A percentile compares a stretch with the other conserved stretches of the same genome.
Evolutionary conservation across 176 grass and related monocot genomes (phyloP).

Genomic region (Neostapfia colusana): DNA sequence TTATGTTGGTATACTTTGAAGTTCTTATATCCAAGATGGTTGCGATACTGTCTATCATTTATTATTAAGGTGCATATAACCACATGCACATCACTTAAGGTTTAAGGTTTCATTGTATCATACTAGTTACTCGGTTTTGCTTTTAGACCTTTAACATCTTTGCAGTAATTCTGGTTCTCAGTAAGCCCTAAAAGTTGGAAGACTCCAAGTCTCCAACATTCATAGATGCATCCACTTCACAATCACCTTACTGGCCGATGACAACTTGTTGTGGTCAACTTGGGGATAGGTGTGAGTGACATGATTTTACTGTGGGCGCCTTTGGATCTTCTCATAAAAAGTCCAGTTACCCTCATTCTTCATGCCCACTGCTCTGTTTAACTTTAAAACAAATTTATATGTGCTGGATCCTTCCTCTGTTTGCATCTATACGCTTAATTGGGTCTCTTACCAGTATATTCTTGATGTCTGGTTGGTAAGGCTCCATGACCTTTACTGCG

Average conservation of each 20-base stretch:
- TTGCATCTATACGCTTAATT: slow-evolving; percentile 17
- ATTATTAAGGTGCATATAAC: background rate
- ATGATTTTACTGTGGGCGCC: background rate
- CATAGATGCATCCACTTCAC: background rate
- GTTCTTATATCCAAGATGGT: background rate
- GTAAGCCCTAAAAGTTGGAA: slow-evolving; percentile 16
- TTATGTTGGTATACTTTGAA: slow-evolving; percentile 16
- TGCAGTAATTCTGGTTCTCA: background rate
- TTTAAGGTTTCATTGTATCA: background rate
- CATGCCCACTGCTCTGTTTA: background rate
- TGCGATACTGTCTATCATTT: background rate
- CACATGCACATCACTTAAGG: background rate
- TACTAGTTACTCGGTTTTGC: background rate
- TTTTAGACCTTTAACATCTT: background rate
- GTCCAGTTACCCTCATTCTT: background rate
- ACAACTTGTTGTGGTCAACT: background rate
- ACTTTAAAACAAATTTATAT: background rate
- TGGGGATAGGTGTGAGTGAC: background rate
- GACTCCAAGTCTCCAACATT: slow-evolving; percentile 3
- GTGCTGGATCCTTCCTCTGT: background rate
- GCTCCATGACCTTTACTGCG: background rate
- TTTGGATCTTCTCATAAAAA: slow-evolving; percentile 7
- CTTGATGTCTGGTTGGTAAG: slow-evolving; percentile 5
- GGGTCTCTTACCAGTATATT: background rate
- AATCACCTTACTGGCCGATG: slow-evolving; percentile 1